Base-by-base conservation (phyloP, 2,329 filamentous ascomycete species). In the Elsinoe batatas region DNA sequence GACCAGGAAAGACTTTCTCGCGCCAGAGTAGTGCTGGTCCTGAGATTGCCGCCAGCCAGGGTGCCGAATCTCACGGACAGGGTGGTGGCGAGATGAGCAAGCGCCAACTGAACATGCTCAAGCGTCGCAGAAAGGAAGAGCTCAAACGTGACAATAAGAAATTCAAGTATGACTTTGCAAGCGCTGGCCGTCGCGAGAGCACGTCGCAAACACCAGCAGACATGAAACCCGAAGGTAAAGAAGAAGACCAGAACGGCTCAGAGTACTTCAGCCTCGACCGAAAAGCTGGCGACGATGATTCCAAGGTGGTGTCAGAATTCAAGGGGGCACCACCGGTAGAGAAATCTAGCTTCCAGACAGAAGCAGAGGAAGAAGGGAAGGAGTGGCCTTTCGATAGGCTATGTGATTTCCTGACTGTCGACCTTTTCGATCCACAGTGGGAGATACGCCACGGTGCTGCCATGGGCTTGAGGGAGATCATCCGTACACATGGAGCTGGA, bases 371-470 rank as follows among this genome's bases (percentile, higher is more conserved):
- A 57, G 81, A 91, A 63, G 89, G 90, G 2, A 77, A 80, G 2
- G 88, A 94, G 67, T 98, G 93, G 93, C 93, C 93, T 0, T 96
- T 88, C 64, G 91, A 96, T 65, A 83, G 89, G 54, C 81, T 98
- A 35, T 96, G 90, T 68, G 93, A 97, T 59, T 93, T 96, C 64
- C 79, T 98, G 57, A 91, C 88, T 64, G 79, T 97, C 33, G 93
- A 98, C 67, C 78, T 98, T 1, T 97, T 98, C 63, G 91, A 98
- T 66, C 77, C 87, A 2, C 84, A 86, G 47, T 98, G 93, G 94
- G 93, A 98, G 70, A 90, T 91, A 6, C 85, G 93, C 13, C 93
- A 98, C 68, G 93, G 93, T 64, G 93, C 94, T 56, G 91, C 93
- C 12, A 93, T 98, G 85, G 93, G 89, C 10, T 75, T 98, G 36